A percentile compares a stretch with the other conserved stretches of the same genome.
phyloP scores from a whole-genome alignment of 176 grass and related monocot species.

The Zoysia japonica region DNA sequence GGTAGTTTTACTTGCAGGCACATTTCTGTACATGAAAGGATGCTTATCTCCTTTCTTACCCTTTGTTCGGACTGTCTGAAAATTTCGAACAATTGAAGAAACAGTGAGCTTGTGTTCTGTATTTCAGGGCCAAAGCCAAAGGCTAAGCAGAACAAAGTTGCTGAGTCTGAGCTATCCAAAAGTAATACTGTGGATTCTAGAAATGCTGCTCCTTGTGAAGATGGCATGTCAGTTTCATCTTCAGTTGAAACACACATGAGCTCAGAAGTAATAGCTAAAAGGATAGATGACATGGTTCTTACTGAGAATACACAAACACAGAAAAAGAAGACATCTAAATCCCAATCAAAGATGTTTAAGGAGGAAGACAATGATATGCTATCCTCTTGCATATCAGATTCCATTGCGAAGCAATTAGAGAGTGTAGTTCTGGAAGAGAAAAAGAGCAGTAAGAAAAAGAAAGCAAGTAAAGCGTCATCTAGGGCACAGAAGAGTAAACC shows the following conservation, averaged over 20 bases:
- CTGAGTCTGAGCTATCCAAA: conserved; percentile 8
- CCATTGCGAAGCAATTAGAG: conserved; percentile 73
- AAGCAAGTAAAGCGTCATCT: conserved; percentile 46
- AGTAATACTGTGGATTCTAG: conserved; percentile 28
- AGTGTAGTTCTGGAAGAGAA: conserved; percentile 53
- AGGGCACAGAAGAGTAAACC: conserved; percentile 50
- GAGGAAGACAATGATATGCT: conserved; percentile 42
- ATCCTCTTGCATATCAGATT: conserved; percentile 63
- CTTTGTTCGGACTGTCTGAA: conserved; percentile 53
- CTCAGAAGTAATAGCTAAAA: conserved; percentile 63
- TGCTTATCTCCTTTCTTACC: conserved; percentile 41
- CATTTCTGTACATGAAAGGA: conserved; percentile 49
- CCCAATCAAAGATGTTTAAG: conserved; percentile 39
- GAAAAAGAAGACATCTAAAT: conserved; percentile 39
- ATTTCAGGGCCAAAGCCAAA: conserved; percentile 56
- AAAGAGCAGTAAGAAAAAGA: conserved; percentile 49
- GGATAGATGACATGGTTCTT: conserved; percentile 46
- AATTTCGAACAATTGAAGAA: conserved; percentile 53
- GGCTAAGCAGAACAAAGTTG: conserved; percentile 35
- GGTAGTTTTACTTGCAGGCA: conserved; percentile 59
- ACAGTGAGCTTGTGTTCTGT: conserved; percentile 65
- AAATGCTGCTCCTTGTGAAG: conserved; percentile 31
- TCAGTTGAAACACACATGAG: conserved; percentile 35
- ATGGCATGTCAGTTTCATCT: conserved; percentile 28
- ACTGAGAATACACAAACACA: conserved; percentile 26